A percentile compares a stretch with the other conserved stretches of the same genome.
Conservation (phyloP, 176 grass and related monocot genomes). For the Oryza australiensis region DNA sequence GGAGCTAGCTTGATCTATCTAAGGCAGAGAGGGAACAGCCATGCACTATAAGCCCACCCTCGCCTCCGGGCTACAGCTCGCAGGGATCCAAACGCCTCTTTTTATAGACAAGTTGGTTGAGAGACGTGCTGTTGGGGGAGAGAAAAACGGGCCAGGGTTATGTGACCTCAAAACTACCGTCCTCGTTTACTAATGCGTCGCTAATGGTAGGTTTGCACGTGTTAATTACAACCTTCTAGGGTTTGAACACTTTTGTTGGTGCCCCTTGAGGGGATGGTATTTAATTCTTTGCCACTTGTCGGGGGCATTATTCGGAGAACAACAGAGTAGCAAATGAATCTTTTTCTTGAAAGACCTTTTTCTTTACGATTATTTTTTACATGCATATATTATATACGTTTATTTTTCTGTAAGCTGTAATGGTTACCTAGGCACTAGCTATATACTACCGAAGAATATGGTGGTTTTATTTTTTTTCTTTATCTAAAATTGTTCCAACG, state of each 20-base stretch:
- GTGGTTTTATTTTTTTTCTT: background rate
- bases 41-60: constrained; percentile 50
- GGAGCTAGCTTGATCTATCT: constrained; percentile 3
- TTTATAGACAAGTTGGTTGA: constrained; percentile 41
- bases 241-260: constrained; percentile 13
- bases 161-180: constrained; percentile 40
- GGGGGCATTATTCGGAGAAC: constrained; percentile 34
- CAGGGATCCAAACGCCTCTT: constrained; percentile 8
- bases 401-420: background rate
- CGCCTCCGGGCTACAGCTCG: constrained; percentile 39
- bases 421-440: background rate
- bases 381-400: background rate
- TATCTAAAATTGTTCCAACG: background rate
- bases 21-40: constrained; percentile 32
- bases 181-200: constrained; percentile 4
- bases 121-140: constrained; percentile 11
- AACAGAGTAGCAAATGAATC: background rate
- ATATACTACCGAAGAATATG: background rate
- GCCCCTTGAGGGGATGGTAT: constrained; percentile 28
- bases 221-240: constrained; percentile 15
- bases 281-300: constrained; percentile 19
- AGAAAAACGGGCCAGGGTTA: background rate
- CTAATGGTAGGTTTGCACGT: constrained; percentile 40
- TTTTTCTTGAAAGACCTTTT: background rate
- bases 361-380: background rate